phyloP scores from a whole-genome alignment of 2,329 filamentous ascomycete genomes.

The Penicillium sp. region DNA sequence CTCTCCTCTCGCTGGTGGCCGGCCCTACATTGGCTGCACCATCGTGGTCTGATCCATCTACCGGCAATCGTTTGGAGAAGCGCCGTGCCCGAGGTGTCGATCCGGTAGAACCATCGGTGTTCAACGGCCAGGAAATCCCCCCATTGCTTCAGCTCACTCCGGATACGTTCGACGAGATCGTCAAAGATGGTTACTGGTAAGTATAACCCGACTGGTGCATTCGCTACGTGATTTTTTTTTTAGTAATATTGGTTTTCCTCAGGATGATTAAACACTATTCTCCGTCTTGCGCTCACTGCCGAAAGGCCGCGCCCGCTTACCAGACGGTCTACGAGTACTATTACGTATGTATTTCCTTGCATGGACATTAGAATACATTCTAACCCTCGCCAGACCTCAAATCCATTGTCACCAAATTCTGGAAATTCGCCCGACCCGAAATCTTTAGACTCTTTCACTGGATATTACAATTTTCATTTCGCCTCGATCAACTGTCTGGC shows the following conservation, averaged over 20 bases:
- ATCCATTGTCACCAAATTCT: conserved; percentile 54
- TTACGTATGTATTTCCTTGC: conserved; percentile 37
- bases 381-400: conserved; percentile 60
- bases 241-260: conserved; percentile 13
- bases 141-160: conserved; percentile 46
- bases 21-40: conserved; percentile 31
- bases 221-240: background rate
- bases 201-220: conserved; percentile 10
- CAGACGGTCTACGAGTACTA: conserved; percentile 96
- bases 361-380: conserved; percentile 2
- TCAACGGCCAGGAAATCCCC: conserved; percentile 50
- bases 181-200: conserved; percentile 50
- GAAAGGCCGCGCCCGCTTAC: conserved; percentile 71
- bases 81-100: conserved; percentile 22
- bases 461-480: conserved; percentile 86
- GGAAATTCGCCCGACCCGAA: conserved; percentile 47
- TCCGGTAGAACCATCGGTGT: conserved; percentile 25
- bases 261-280: conserved; percentile 52
- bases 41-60: conserved; percentile 16
- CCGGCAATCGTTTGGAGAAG: conserved; percentile 24
- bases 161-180: conserved; percentile 45
- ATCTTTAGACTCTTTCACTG: conserved; percentile 62
- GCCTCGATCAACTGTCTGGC: conserved; percentile 79
- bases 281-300: conserved; percentile 62
- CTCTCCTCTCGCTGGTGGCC: conserved; percentile 35